phyloP scores from a whole-genome alignment of 345 rosid genomes.

The Trapa bicornis region DNA sequence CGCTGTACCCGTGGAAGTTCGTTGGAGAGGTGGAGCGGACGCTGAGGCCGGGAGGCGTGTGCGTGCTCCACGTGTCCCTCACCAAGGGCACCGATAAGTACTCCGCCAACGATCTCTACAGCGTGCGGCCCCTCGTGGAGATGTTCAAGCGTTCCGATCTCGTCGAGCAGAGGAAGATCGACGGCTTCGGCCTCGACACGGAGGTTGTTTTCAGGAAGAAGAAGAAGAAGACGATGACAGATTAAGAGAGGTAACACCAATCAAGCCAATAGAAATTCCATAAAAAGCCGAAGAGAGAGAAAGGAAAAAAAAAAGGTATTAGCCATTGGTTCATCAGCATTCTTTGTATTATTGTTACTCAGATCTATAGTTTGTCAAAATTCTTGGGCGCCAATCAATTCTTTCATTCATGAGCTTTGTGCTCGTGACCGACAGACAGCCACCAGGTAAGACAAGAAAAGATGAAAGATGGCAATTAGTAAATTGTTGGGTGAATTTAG shows the following conservation, averaged over 20 bases:
- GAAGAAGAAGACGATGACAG: not conserved
- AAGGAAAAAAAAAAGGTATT: not conserved
- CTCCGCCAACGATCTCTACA: constrained; percentile 72
- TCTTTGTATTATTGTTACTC: not conserved
- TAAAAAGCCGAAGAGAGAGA: no score
- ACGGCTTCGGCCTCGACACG: constrained; percentile 90
- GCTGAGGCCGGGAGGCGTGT: constrained; percentile 50
- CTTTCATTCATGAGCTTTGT: no score
- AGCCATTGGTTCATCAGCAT: not conserved
- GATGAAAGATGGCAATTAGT: no score
- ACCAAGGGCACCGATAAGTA: constrained; percentile 59
- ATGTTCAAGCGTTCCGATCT: constrained; percentile 51
- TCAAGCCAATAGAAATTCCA: no score
- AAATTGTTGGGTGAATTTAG: no score
- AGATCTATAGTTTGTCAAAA: no score
- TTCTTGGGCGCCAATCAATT: no score
- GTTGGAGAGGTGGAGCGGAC: constrained; percentile 79
- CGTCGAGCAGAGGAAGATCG: constrained; percentile 51
- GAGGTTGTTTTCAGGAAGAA: constrained; percentile 36
- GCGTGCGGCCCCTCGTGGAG: constrained; percentile 37
- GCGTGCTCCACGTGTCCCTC: constrained; percentile 69
- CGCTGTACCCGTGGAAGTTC: constrained; percentile 63
- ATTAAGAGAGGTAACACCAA: not conserved
- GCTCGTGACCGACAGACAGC: no score
- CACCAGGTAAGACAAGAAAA: no score